phyloP scores from a whole-genome alignment of 2,329 filamentous ascomycete species.

The Trichophyton schoenleinii region DNA sequence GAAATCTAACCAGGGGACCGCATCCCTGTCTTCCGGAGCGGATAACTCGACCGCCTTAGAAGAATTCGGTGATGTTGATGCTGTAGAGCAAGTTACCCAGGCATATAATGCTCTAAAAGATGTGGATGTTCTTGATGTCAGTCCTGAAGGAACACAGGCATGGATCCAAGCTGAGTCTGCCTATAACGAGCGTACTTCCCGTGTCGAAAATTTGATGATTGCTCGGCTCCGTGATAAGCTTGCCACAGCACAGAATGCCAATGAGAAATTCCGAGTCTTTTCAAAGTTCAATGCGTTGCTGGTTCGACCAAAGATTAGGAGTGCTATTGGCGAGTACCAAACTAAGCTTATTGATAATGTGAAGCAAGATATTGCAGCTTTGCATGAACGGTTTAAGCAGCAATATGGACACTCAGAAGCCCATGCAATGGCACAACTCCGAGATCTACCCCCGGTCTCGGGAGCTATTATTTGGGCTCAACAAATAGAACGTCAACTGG shows the following conservation, averaged over 20 bases:
- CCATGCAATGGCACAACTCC: conserved; percentile 93
- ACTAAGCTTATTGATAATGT: conserved; percentile 96
- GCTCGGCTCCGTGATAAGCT: conserved; percentile 81
- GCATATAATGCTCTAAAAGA: conserved; percentile 90
- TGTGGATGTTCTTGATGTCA: conserved; percentile 88
- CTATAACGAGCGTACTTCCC: conserved; percentile 93
- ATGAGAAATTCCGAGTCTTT: conserved; percentile 99
- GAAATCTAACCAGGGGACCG: conserved; percentile 47
- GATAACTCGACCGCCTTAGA: conserved; percentile 65
- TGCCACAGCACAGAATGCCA: conserved; percentile 90
- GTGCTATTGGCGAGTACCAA: conserved; percentile 95
- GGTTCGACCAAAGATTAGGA: conserved; percentile 95
- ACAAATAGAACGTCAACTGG: conserved; percentile 90
- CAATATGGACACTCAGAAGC: conserved; percentile 98
- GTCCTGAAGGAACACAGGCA: conserved; percentile 71
- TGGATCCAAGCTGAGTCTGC: conserved; percentile 92
- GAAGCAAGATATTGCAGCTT: conserved; percentile 80
- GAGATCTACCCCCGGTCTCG: conserved; percentile 87
- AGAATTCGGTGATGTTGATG: conserved; percentile 93
- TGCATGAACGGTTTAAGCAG: conserved; percentile 96
- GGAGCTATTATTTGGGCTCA: conserved; percentile 96
- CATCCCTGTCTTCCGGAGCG: conserved; percentile 27
- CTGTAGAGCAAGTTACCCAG: conserved; percentile 88
- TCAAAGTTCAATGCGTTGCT: conserved; percentile 99
- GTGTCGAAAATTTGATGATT: conserved; percentile 98